Evolutionary conservation across 148 eudicot genomes (phyloP).

Genomic region (Camellia granthamiana): DNA sequence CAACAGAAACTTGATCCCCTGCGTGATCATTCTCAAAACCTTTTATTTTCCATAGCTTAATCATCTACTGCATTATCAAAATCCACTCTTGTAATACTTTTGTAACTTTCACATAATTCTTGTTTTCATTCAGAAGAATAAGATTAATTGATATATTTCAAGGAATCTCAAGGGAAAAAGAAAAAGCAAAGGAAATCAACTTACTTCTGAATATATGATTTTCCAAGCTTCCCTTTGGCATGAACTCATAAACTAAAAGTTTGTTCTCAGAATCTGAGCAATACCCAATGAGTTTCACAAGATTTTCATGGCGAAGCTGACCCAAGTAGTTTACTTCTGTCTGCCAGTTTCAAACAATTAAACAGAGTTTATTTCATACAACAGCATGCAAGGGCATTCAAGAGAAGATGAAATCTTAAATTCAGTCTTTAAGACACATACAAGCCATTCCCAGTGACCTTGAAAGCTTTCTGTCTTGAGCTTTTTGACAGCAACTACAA

Average conservation of each 20-base stretch:
- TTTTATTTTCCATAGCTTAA: neutral
- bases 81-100: neutral
- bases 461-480: slow-evolving; percentile 86
- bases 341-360: slow-evolving; percentile 36
- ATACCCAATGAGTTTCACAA: slow-evolving; percentile 77
- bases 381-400: neutral
- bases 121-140: neutral
- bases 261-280: slow-evolving; percentile 68
- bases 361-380: neutral
- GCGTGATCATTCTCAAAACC: neutral
- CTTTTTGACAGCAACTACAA: slow-evolving; percentile 79
- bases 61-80: neutral
- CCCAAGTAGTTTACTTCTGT: slow-evolving; percentile 77
- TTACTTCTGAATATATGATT: slow-evolving; percentile 81
- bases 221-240: slow-evolving; percentile 89
- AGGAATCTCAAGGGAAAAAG: neutral
- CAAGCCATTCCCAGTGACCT: slow-evolving; percentile 95
- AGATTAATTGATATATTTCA: neutral
- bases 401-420: neutral
- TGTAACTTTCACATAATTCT: neutral
- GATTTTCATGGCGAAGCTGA: slow-evolving; percentile 69
- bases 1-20: neutral
- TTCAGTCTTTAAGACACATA: slow-evolving; percentile 27
- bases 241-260: slow-evolving; percentile 82
- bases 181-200: slow-evolving; percentile 21